Conservation (phyloP, 805 yeast genomes). For the Hanseniaspora jakobsenii region DNA sequence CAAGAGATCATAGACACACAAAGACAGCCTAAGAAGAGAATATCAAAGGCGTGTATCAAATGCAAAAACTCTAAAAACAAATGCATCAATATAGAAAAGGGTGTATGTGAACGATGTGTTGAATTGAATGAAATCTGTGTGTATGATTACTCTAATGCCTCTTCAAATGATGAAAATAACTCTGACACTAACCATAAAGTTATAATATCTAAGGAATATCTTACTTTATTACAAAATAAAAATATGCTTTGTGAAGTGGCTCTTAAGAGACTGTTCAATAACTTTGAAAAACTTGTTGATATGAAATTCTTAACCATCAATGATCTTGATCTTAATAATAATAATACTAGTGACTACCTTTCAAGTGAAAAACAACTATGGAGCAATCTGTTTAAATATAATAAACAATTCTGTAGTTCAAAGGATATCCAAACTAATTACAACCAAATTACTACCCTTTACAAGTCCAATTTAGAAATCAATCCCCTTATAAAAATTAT, state of each 20-base stretch:
- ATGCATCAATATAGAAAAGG: constrained; percentile 30
- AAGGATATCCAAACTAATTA: constrained; percentile 5
- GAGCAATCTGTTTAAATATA: background rate
- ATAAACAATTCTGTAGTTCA: constrained; percentile 7
- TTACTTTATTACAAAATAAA: constrained; percentile 39
- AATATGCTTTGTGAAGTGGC: constrained; percentile 37
- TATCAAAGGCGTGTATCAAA: constrained; percentile 36
- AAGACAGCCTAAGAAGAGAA: constrained; percentile 25
- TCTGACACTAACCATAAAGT: constrained; percentile 16
- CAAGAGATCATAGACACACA: constrained; percentile 5
- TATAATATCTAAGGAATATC: constrained; percentile 25
- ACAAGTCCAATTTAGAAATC: constrained; percentile 16
- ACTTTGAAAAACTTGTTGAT: constrained; percentile 15
- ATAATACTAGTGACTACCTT: background rate
- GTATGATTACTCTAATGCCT: constrained; percentile 32
- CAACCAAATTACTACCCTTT: constrained; percentile 5
- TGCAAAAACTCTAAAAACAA: constrained; percentile 36
- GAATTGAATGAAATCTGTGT: constrained; percentile 47
- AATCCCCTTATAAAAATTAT: constrained; percentile 17
- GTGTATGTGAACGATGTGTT: constrained; percentile 41
- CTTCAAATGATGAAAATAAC: constrained; percentile 16
- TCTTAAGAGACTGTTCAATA: constrained; percentile 23
- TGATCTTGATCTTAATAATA: background rate
- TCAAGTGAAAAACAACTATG: background rate
- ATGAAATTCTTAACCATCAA: constrained; percentile 8